Percentiles rank a stretch among this genome's conserved stretches.
Conservation (phyloP, 2,329 filamentous ascomycete genomes). For the Botrytis pseudocinerea region DNA sequence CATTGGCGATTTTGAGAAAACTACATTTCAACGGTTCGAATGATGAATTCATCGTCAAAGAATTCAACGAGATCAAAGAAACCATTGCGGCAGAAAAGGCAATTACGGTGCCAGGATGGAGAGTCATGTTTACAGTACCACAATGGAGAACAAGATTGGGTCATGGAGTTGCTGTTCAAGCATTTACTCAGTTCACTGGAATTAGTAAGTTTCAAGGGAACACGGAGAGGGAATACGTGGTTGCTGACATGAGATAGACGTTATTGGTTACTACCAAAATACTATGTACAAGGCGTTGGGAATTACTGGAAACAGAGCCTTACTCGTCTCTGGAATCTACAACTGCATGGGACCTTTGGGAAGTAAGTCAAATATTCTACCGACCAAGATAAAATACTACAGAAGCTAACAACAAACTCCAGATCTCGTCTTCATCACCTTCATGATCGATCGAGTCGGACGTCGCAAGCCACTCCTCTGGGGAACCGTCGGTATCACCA, state of each 20-base stretch:
- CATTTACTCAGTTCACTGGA: conserved; percentile 65
- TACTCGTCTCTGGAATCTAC: conserved; percentile 61
- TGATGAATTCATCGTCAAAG: conserved; percentile 58
- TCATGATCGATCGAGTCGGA: conserved; percentile 55
- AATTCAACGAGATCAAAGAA: conserved; percentile 60
- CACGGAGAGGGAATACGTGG: fast-evolving
- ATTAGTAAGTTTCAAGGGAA: conserved; percentile 43
- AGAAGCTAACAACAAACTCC: conserved; percentile 19
- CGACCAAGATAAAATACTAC: not conserved
- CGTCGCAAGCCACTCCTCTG: conserved; percentile 54
- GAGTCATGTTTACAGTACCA: conserved; percentile 57
- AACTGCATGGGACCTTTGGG: conserved; percentile 57
- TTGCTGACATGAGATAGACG: conserved; percentile 43
- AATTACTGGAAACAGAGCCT: conserved; percentile 53
- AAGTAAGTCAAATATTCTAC: conserved; percentile 28
- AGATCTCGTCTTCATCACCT: conserved; percentile 60
- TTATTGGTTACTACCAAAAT: conserved; percentile 63
- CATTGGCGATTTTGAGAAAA: conserved; percentile 64
- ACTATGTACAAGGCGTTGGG: conserved; percentile 59
- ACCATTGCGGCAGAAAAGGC: conserved; percentile 61
- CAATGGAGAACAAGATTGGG: conserved; percentile 62
- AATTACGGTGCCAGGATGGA: conserved; percentile 54
- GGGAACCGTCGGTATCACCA: conserved; percentile 54
- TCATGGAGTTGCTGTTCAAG: conserved; percentile 62
- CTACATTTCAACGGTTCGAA: conserved; percentile 68